Evolutionary conservation across 805 yeast species (phyloP), one percentile per base, ranked within the genome.

Genomic region (Yamadazyma insecticola): DNA sequence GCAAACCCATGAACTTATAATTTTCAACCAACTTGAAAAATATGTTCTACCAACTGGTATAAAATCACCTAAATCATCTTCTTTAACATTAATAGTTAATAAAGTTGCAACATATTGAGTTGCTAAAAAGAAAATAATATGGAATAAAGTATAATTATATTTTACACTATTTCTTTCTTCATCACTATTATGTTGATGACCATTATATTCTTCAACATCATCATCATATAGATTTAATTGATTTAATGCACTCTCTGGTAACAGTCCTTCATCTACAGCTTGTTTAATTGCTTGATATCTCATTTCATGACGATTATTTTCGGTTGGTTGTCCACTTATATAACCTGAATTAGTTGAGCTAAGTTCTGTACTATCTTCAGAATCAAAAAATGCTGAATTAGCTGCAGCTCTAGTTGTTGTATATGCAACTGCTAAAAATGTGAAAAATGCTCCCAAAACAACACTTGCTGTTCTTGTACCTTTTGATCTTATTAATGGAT

Each of bases 371-470:
- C 36, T 31, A 6, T 22, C 23, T 24, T 51, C 59, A 4, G 37
- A 31, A 26, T 54, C 60, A 38, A 35, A 74, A 71, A 55, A 72
- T 58, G 65, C 62, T 3, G 67, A 46, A 41, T 60, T 58, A 23
- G 90, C 88, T 4, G 97, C 98, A 1, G 97, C 98, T 42, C 97
- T 74, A 1, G 96, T 88, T 0, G 98, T 92, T 2, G 98, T 92
- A 54, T 92, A 94, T 0, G 97, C 97, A 41, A 92, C 84, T 0
- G 99, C 97, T 31, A 86, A 69, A 50, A 92, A 87, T 0, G 99
- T 92, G 64, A 94, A 88, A 12, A 88, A 60, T 0, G 97, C 96
- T 12, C 97, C 97, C 32, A 92, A 51, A 1, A 92, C 74, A 33
- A 89, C 79, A 38, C 95, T 82, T 13, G 87, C 76, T 3, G 95